Conservation (phyloP, 176 grass and related monocot genomes). For the Zizania latifolia region DNA sequence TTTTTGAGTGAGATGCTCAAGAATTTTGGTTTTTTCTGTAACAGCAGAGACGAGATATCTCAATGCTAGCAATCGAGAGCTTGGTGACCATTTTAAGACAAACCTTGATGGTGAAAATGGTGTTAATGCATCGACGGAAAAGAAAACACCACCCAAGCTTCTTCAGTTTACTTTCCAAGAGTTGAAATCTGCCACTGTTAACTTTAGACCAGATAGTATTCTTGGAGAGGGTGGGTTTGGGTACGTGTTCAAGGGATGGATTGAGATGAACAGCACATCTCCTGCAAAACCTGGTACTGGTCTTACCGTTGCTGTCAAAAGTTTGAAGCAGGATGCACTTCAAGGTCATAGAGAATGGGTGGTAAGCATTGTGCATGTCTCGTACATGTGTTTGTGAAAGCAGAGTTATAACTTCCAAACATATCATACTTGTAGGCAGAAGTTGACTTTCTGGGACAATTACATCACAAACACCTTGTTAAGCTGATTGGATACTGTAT, state of each 20-base stretch:
- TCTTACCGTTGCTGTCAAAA: conserved; percentile 94
- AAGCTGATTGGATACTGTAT: conserved; percentile 98
- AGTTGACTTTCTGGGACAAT: conserved; percentile 89
- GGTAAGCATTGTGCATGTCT: conserved; percentile 43
- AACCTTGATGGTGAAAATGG: conserved; percentile 51
- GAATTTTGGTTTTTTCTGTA: conserved; percentile 24
- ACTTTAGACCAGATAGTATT: conserved; percentile 98
- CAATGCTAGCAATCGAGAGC: conserved; percentile 66
- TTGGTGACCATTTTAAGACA: conserved; percentile 47
- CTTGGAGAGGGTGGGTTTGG: conserved; percentile 98
- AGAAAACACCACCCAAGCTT: conserved; percentile 55
- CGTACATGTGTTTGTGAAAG: neutral
- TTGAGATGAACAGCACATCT: conserved; percentile 77
- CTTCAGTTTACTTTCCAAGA: conserved; percentile 96
- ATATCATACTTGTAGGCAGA: conserved; percentile 60
- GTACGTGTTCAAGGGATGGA: conserved; percentile 98
- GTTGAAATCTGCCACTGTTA: conserved; percentile 88
- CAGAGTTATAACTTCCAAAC: conserved; percentile 8
- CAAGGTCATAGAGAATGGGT: conserved; percentile 99
- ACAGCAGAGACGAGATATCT: conserved; percentile 69
- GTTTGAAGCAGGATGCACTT: conserved; percentile 92
- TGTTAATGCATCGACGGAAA: conserved; percentile 39
- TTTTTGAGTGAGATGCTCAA: conserved; percentile 22
- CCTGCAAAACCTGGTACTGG: conserved; percentile 91
- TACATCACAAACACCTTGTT: conserved; percentile 97